Percentiles rank a stretch among this genome's conserved stretches.
Conservation (phyloP, 495 filamentous ascomycete genomes). For the Xylaria nigripes region DNA sequence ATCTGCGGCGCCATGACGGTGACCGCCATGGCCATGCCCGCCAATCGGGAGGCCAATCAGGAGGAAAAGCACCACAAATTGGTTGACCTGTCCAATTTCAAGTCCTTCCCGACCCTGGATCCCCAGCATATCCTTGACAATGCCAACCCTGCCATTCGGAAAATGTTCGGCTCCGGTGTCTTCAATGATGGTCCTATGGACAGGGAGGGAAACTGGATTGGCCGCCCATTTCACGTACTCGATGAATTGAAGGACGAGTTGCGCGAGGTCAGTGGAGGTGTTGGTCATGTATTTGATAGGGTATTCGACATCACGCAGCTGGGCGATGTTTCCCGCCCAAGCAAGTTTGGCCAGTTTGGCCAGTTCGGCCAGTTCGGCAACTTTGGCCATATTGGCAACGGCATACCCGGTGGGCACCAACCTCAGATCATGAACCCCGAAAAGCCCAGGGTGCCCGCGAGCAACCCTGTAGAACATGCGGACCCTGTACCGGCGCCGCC, state of each 20-base stretch:
- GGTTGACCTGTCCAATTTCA: constrained; percentile 21
- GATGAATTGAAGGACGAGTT: neutral
- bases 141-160: neutral
- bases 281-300: neutral
- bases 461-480: no score
- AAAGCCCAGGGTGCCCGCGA: no score
- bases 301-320: neutral
- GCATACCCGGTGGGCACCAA: no score
- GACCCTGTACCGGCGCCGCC: no score
- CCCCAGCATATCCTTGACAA: constrained; percentile 5
- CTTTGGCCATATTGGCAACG: no score
- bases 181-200: constrained; percentile 12
- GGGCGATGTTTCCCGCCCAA: neutral
- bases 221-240: neutral
- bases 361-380: no score
- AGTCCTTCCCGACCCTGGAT: constrained; percentile 17
- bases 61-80: constrained; percentile 15
- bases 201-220: constrained; percentile 1
- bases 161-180: constrained; percentile 3
- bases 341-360: neutral
- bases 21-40: constrained; percentile 16
- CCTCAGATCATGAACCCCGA: no score
- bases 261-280: neutral
- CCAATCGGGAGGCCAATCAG: neutral
- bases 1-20: constrained; percentile 25